These are phyloP conservation scores for Solanum dulcamara DNA, from an alignment of 257 asterid genomes.

Conservation along the genomic window DNA sequence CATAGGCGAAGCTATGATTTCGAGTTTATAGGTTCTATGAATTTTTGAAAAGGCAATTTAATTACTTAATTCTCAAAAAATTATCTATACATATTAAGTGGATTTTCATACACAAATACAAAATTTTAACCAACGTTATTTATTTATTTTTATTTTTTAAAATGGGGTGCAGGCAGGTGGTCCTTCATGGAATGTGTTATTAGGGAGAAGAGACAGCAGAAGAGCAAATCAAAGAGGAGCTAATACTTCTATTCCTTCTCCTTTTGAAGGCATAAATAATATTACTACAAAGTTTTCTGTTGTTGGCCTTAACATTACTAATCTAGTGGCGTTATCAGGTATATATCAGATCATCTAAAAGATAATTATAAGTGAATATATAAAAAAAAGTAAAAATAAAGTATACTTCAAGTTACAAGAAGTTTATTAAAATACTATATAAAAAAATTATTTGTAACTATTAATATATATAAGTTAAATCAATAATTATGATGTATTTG, in stretches of 20 bases:
- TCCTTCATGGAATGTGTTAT: slow-evolving; percentile 47
- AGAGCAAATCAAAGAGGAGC: slow-evolving; percentile 49
- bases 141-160: background rate
- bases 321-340: slow-evolving; percentile 66
- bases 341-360: background rate
- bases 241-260: slow-evolving; percentile 44
- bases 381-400: rapidly evolving
- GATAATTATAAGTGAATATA: background rate
- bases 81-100: background rate
- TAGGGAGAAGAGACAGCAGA: slow-evolving; percentile 60
- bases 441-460: background rate
- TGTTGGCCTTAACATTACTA: slow-evolving; percentile 33
- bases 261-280: slow-evolving; percentile 31
- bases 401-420: background rate
- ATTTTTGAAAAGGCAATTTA: background rate
- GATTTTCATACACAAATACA: background rate
- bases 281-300: slow-evolving; percentile 44
- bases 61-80: background rate
- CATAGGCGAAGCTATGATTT: background rate
- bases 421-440: background rate
- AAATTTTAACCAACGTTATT: background rate
- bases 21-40: background rate
- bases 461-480: background rate
- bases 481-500: background rate
- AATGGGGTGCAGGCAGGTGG: slow-evolving; percentile 43